Evolutionary conservation across 192 early-diverging fungal species (phyloP).

Genomic region (Entophlyctis luteolus): DNA sequence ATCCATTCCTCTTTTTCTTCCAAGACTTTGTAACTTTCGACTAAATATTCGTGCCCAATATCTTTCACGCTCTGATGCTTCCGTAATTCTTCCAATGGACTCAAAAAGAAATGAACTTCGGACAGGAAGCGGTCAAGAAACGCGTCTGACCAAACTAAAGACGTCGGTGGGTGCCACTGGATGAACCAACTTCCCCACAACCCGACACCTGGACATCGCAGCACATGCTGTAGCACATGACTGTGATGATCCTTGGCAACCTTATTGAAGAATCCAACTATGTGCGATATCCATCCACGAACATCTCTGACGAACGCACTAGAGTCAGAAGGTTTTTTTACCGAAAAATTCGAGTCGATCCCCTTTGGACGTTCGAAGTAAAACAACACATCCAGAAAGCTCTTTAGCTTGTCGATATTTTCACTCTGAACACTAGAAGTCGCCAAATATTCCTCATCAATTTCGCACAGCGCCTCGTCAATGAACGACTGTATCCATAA

Average conservation of each 20-base stretch:
- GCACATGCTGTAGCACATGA: constrained; percentile 28
- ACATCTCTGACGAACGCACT: constrained; percentile 24
- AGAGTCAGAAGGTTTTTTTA: background rate
- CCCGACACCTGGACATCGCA: constrained; percentile 32
- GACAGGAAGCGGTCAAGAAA: constrained; percentile 34
- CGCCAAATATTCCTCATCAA: background rate
- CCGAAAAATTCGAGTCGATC: background rate
- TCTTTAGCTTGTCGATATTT: constrained; percentile 11
- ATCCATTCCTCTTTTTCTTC: constrained; percentile 38
- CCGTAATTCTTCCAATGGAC: constrained; percentile 37
- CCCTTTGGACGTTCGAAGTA: constrained; percentile 22
- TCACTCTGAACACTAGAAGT: background rate
- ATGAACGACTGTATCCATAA: constrained; percentile 28
- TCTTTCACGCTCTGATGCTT: constrained; percentile 26
- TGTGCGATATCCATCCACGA: constrained; percentile 32
- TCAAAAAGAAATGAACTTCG: constrained; percentile 32
- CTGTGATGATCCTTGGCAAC: background rate
- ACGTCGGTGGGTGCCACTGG: constrained; percentile 31
- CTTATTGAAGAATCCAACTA: constrained; percentile 18
- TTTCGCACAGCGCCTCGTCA: constrained; percentile 21
- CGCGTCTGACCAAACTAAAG: constrained; percentile 11
- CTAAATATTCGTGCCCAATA: constrained; percentile 1
- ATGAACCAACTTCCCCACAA: constrained; percentile 34
- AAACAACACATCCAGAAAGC: constrained; percentile 28
- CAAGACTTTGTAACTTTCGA: constrained; percentile 19